Evolutionary conservation across 768 basidiomycete genomes (phyloP).

Genomic region (Podaxis sp.): DNA sequence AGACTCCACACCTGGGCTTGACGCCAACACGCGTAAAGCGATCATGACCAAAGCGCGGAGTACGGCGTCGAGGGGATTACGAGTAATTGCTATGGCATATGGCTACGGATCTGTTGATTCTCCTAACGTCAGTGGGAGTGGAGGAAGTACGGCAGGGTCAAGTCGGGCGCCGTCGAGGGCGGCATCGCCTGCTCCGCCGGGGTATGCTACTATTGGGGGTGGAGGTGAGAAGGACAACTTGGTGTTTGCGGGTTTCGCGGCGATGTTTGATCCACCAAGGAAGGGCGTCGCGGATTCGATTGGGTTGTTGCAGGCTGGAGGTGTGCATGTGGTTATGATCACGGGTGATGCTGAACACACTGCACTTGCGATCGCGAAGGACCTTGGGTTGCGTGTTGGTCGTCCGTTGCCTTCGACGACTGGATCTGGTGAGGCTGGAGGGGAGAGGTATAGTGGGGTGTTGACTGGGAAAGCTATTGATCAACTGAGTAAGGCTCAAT

Average conservation of each 20-base stretch:
- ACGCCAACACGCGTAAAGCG: slow-evolving; percentile 62
- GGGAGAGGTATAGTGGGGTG: slow-evolving; percentile 32
- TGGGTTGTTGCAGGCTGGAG: slow-evolving; percentile 73
- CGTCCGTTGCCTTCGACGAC: slow-evolving; percentile 33
- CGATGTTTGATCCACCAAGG: slow-evolving; percentile 94
- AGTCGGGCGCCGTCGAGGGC: slow-evolving; percentile 27
- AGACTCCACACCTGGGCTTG: slow-evolving; percentile 81
- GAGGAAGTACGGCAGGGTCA: slow-evolving; percentile 24
- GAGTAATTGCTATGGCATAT: slow-evolving; percentile 92
- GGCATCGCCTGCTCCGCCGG: slow-evolving; percentile 24
- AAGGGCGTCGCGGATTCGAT: slow-evolving; percentile 93
- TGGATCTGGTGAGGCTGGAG: slow-evolving; percentile 38
- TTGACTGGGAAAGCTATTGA: slow-evolving; percentile 87
- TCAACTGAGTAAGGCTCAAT: slow-evolving; percentile 74
- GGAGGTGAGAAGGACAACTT: slow-evolving; percentile 49
- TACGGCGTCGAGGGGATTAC: slow-evolving; percentile 73
- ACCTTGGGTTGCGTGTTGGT: slow-evolving; percentile 79
- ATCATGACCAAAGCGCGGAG: slow-evolving; percentile 72
- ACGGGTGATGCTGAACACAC: slow-evolving; percentile 94
- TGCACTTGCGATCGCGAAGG: slow-evolving; percentile 82
- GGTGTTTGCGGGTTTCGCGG: slow-evolving; percentile 90
- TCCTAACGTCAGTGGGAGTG: slow-evolving; percentile 21
- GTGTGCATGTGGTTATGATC: slow-evolving; percentile 98
- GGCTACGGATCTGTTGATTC: slow-evolving; percentile 64
- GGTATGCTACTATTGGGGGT: background rate